Evolutionary conservation across 495 filamentous ascomycete genomes (phyloP), one percentile per base, ranked within the genome.

Genomic region (Aspergillus saccharolyticus): DNA sequence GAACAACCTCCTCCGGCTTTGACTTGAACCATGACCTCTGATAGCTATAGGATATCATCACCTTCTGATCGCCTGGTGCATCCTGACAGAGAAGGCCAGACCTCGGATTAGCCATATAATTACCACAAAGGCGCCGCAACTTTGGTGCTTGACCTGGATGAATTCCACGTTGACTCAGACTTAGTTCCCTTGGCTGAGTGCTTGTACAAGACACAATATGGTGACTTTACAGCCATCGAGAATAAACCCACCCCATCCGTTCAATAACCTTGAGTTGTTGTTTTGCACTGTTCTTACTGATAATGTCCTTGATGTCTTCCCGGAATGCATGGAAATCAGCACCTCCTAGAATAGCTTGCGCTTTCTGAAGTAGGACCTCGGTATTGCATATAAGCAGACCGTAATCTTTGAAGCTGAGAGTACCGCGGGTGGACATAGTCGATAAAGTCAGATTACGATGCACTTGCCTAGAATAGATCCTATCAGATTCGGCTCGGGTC

Each of bases 371-470:
- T 16, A 98, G 72, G 28, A 87, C 77, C 55, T 96, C 89, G 6
- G 90, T 85, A 60, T 98, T 92, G 70, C 89, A 96, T 20, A 98
- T 77, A 30, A 97, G 77, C 30, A 96, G 79, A 24, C 94, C 94
- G 61, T 93, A 89, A 61, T 96, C 90, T 66, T 90, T 93, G 78
- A 95, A 96, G 3, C 84, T 83, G 20, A 97, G 77, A 57, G 87
- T 76, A 6, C 86, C 88, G 53, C 81, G 75, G 42, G 79, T 80
- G 0, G 83, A 80, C 2, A 83, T 76, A n/a, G 77, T 77, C 3
- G 88, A 84, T 25, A 79, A 79, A 16, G 72, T 85, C 18, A 97
- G 73, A 44, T 94, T 90, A 30, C 90, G 87, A 66, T 96, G 89
- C 56, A 96, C 87, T 57, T 90, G 93, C 25, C 83, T 82, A 42